phyloP scores from a whole-genome alignment of 257 asterid species.

The Knoxia roxburghii region DNA sequence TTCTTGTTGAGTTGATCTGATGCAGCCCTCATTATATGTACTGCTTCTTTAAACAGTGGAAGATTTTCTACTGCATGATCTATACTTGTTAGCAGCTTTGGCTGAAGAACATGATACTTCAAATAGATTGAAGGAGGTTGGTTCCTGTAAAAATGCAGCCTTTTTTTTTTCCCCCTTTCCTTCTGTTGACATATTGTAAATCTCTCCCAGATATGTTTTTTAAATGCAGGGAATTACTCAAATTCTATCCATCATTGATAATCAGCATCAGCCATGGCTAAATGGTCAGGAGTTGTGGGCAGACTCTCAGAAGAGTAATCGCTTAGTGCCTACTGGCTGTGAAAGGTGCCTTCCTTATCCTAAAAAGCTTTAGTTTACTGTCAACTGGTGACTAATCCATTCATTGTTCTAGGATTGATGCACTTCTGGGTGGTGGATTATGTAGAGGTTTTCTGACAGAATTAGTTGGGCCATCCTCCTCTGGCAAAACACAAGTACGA shows the following conservation, averaged over 20 bases:
- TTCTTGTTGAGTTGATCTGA: not conserved
- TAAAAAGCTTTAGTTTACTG: not conserved
- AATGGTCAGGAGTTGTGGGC: constrained; percentile 67
- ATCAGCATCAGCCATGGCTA: constrained; percentile 47
- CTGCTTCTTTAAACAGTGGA: constrained; percentile 39
- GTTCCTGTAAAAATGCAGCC: constrained; percentile 8
- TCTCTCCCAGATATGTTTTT: constrained; percentile 4
- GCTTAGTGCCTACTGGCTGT: constrained; percentile 55
- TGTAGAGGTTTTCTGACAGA: constrained; percentile 63
- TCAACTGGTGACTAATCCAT: constrained; percentile 3
- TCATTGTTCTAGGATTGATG: constrained; percentile 50
- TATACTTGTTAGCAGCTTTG: constrained; percentile 41
- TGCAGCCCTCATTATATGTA: not conserved
- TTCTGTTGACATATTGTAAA: not conserved
- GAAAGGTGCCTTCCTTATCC: constrained; percentile 38
- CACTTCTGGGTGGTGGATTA: constrained; percentile 70
- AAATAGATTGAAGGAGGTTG: constrained; percentile 58
- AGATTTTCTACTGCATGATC: constrained; percentile 69
- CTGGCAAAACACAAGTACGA: constrained; percentile 89
- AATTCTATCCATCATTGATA: constrained; percentile 48
- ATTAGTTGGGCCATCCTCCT: constrained; percentile 86
- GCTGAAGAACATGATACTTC: constrained; percentile 38
- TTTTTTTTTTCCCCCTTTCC: not conserved
- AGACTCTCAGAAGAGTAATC: constrained; percentile 46
- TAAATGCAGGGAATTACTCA: constrained; percentile 55